These are phyloP conservation scores for Camelina laxa DNA, from an alignment of 345 rosid species.

Conservation along the genomic window DNA sequence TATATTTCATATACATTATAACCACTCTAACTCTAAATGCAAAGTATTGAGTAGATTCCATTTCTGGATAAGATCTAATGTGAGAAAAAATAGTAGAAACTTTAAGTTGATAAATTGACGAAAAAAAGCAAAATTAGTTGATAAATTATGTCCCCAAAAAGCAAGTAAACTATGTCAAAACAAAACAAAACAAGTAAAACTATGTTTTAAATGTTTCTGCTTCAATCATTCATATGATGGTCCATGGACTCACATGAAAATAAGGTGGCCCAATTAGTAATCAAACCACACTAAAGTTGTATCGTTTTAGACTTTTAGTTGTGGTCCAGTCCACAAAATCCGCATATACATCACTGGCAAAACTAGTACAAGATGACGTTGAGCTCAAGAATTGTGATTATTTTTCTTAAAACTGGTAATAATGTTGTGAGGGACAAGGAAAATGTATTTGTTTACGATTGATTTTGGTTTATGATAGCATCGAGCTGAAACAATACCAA, in stretches of 20 bases:
- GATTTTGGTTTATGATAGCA: background rate
- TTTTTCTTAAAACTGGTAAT: background rate
- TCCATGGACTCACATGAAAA: slow-evolving; percentile 28
- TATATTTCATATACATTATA: too few species aligned
- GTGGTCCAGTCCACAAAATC: slow-evolving; percentile 28
- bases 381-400: background rate
- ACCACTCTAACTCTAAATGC: too few species aligned
- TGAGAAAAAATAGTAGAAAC: background rate
- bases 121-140: background rate
- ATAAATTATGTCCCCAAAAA: background rate
- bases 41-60: too few species aligned
- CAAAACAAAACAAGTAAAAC: background rate
- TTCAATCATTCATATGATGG: slow-evolving; percentile 8
- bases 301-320: background rate
- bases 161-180: background rate
- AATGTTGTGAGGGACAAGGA: background rate
- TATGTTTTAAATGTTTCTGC: slow-evolving; percentile 18
- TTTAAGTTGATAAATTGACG: background rate
- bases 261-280: slow-evolving; percentile 31
- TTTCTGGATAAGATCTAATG: background rate
- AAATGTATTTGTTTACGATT: background rate
- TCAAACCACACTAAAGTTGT: slow-evolving; percentile 7
- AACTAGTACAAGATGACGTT: slow-evolving; percentile 19
- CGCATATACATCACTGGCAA: slow-evolving; percentile 18
- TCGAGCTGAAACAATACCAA: background rate